Evolutionary conservation across 2,329 filamentous ascomycete genomes (phyloP).

Genomic region (Sporothrix pallida): DNA sequence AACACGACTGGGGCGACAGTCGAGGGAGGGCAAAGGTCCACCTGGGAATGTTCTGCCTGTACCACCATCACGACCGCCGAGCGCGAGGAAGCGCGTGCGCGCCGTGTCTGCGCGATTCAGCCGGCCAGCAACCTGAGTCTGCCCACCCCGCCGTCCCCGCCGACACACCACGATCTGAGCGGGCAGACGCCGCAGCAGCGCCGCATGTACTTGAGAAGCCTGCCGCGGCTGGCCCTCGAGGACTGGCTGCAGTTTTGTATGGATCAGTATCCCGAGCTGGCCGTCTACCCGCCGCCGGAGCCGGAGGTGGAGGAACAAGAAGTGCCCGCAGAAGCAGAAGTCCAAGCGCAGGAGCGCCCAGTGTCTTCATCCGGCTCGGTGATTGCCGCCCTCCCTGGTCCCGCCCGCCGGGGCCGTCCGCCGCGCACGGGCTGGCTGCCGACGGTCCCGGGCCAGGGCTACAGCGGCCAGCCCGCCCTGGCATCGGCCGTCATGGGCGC

Average conservation of each 20-base stretch:
- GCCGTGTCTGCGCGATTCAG: background rate
- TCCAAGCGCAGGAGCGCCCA: slow-evolving; percentile 27
- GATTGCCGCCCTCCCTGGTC: too few relatives aligned
- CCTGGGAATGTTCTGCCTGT: background rate
- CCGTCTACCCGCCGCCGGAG: slow-evolving; percentile 60
- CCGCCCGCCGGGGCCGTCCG: background rate
- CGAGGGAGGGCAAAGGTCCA: too few relatives aligned
- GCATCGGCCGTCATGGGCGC: too few relatives aligned
- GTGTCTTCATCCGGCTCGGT: too few relatives aligned
- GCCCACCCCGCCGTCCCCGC: background rate
- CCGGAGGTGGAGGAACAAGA: slow-evolving; percentile 34
- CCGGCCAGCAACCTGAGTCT: background rate
- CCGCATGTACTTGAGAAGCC: slow-evolving; percentile 65
- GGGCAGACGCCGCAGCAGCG: slow-evolving; percentile 55
- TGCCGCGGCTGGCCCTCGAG: slow-evolving; percentile 67
- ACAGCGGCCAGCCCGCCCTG: too few relatives aligned
- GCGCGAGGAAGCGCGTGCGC: background rate
- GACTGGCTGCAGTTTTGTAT: slow-evolving; percentile 68
- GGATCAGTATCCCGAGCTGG: slow-evolving; percentile 66
- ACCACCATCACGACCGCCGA: background rate
- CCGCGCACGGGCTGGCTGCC: background rate
- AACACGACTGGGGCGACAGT: too few relatives aligned
- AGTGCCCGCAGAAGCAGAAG: slow-evolving; percentile 22
- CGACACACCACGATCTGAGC: slow-evolving; percentile 36
- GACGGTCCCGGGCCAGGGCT: too few relatives aligned